A percentile compares a stretch with the other conserved stretches of the same genome.
These are phyloP conservation scores for Rosa chinensis DNA, from an alignment of 306 rosid genomes.

Conservation along the genomic window DNA sequence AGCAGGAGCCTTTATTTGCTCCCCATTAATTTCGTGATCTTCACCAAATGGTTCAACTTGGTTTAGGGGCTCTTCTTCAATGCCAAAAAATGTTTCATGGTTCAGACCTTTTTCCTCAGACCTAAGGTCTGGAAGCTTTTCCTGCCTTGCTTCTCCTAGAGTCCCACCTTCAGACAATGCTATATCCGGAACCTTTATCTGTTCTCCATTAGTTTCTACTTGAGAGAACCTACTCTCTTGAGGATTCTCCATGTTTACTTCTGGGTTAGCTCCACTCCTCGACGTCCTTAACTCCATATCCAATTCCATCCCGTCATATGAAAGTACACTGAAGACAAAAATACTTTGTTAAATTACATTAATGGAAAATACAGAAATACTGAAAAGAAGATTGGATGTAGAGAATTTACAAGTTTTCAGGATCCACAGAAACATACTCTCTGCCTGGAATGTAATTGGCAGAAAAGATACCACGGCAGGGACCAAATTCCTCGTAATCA, in stretches of 20 bases:
- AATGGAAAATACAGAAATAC: conserved; percentile 4
- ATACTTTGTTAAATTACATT: conserved; percentile 8
- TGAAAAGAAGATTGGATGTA: conserved; percentile 15
- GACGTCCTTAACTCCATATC: conserved; percentile 39
- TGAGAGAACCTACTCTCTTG: conserved; percentile 31
- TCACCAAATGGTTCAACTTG: conserved; percentile 9
- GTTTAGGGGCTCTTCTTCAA: conserved; percentile 30
- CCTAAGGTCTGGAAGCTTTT: background rate
- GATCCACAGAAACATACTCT: conserved; percentile 47
- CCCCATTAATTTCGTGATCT: background rate
- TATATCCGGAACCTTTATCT: conserved; percentile 19
- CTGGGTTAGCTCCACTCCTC: conserved; percentile 23
- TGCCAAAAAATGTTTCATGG: conserved; percentile 23
- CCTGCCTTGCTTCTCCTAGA: background rate
- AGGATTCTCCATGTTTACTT: conserved; percentile 25
- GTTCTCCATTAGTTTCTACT: conserved; percentile 36
- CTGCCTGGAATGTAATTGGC: conserved; percentile 33
- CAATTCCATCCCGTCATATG: conserved; percentile 37
- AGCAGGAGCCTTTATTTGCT: background rate
- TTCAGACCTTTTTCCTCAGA: conserved; percentile 31
- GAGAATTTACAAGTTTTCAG: conserved; percentile 20
- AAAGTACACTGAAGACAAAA: conserved; percentile 44
- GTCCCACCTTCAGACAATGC: conserved; percentile 22
- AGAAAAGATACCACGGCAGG: conserved; percentile 25
- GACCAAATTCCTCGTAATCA: conserved; percentile 50